These are phyloP conservation scores for Talaromyces sp. DNA, from an alignment of 2,329 filamentous ascomycete genomes.

Conservation along the genomic window DNA sequence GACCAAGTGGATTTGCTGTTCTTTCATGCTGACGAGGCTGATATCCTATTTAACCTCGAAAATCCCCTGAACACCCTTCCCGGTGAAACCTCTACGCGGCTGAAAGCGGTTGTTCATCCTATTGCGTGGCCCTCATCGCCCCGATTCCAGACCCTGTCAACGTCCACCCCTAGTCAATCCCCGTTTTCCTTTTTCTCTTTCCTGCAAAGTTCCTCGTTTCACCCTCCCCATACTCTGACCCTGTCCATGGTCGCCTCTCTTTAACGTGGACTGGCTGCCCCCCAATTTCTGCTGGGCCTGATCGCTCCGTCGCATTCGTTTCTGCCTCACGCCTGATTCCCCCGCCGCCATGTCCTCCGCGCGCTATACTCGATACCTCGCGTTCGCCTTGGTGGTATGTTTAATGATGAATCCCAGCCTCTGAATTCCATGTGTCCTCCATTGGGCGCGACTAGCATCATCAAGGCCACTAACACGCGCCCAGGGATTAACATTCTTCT, in stretches of 20 bases:
- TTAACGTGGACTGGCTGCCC: constrained; percentile 12
- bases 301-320: constrained; percentile 13
- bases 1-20: background rate
- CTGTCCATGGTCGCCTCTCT: constrained; percentile 2
- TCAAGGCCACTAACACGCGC: background rate
- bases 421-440: no score
- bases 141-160: constrained; percentile 6
- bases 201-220: background rate
- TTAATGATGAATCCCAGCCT: no score
- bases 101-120: constrained; percentile 23
- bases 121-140: constrained; percentile 22
- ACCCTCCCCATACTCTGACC: background rate
- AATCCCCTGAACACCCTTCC: constrained; percentile 12
- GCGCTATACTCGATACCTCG: constrained; percentile 63
- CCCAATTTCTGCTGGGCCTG: constrained; percentile 10
- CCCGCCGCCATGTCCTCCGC: constrained; percentile 24
- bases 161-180: constrained; percentile 12
- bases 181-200: background rate
- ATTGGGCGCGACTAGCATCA: no score
- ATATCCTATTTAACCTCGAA: background rate
- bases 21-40: background rate
- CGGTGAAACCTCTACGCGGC: constrained; percentile 23
- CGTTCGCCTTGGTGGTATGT: constrained; percentile 81
- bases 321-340: constrained; percentile 3
- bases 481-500: constrained; percentile 70